phyloP scores from a whole-genome alignment of 352 stramenopile genomes.

The Saprolegnia diclina region DNA sequence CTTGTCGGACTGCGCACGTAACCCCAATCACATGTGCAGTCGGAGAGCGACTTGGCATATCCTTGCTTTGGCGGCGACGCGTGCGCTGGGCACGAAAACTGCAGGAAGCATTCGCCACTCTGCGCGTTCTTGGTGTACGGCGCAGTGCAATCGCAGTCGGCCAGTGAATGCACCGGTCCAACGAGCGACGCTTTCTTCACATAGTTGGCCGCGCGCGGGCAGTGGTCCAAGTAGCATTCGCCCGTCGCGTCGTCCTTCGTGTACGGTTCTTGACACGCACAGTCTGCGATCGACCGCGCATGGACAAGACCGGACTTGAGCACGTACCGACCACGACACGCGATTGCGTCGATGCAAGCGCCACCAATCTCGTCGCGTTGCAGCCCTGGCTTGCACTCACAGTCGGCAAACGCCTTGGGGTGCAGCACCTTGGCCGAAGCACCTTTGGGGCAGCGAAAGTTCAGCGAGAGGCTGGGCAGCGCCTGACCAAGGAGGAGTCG shows the following conservation, averaged over 20 bases:
- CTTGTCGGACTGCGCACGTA: conserved; percentile 45
- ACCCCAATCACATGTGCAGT: conserved; percentile 72
- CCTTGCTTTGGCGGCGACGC: conserved; percentile 35
- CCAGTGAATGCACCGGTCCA: conserved; percentile 46
- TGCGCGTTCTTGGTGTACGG: conserved; percentile 67
- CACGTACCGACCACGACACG: conserved; percentile 56
- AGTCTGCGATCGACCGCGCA: conserved; percentile 56
- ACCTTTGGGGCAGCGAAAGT: conserved; percentile 38
- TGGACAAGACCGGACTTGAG: conserved; percentile 32
- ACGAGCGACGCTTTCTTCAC: conserved; percentile 36
- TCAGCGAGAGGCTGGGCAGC: background rate
- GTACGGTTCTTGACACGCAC: conserved; percentile 67
- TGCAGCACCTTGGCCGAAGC: conserved; percentile 33
- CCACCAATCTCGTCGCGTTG: conserved; percentile 40
- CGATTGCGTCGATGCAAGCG: conserved; percentile 37
- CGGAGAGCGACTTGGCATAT: conserved; percentile 43
- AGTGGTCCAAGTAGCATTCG: conserved; percentile 47
- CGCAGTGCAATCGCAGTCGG: conserved; percentile 55
- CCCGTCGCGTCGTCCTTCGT: conserved; percentile 52
- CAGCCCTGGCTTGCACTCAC: conserved; percentile 33
- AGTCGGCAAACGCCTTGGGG: conserved; percentile 43
- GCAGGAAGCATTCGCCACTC: conserved; percentile 55
- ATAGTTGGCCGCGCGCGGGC: conserved; percentile 74
- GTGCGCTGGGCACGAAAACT: conserved; percentile 38
- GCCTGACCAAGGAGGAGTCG: background rate